phyloP scores from a whole-genome alignment of 306 rosid genomes.

The Castanopsis chinensis region DNA sequence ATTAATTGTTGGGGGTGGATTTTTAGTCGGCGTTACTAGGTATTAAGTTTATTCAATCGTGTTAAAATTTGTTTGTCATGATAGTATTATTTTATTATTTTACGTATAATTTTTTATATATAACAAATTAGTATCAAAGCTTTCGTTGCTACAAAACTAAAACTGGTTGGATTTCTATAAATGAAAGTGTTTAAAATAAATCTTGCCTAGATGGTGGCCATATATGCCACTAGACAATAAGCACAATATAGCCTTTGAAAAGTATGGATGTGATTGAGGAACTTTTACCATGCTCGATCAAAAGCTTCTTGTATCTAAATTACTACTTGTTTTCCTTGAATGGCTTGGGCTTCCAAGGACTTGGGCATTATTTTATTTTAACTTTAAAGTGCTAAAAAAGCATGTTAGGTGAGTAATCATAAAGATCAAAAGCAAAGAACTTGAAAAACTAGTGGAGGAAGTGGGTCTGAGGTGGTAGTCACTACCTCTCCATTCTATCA shows the following conservation, averaged over 20 bases:
- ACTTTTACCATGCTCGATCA: background rate
- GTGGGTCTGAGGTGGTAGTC: constrained; percentile 42
- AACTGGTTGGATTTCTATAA: too few species aligned
- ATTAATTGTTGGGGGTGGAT: too few species aligned
- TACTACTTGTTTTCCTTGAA: background rate
- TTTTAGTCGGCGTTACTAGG: too few species aligned
- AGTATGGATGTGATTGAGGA: background rate
- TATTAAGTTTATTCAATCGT: too few species aligned
- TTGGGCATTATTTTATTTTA: background rate
- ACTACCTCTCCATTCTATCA: constrained; percentile 19
- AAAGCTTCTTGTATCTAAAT: background rate
- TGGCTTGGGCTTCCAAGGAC: background rate
- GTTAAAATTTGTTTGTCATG: too few species aligned
- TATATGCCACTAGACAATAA: background rate
- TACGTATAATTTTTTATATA: too few species aligned
- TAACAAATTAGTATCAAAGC: too few species aligned
- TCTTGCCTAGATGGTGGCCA: background rate
- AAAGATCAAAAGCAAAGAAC: constrained; percentile 16
- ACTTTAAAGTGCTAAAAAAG: constrained; percentile 1
- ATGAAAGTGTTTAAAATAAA: background rate
- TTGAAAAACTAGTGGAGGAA: constrained; percentile 23
- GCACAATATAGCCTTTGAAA: background rate
- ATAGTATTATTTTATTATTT: too few species aligned
- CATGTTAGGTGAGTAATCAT: constrained; percentile 8
- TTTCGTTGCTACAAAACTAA: too few species aligned